phyloP scores from a whole-genome alignment of 108 stramenopile genomes.

The Cyclotella baltica region DNA sequence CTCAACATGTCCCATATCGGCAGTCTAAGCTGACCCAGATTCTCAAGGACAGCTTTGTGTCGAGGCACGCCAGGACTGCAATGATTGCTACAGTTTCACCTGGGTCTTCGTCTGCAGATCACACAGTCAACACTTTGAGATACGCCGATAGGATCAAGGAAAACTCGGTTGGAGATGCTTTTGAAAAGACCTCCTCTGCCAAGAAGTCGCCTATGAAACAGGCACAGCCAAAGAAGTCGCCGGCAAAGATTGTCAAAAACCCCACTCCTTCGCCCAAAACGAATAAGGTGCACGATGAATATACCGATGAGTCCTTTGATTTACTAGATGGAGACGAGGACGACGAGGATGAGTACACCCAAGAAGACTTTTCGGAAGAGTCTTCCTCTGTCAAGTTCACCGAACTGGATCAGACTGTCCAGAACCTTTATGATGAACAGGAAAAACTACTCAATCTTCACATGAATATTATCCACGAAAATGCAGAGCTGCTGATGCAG shows the following conservation, averaged over 20 bases:
- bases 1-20: constrained; percentile 96
- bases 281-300: constrained; percentile 20
- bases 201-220: not conserved
- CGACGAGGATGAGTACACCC: constrained; percentile 10
- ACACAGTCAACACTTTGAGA: constrained; percentile 97
- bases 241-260: not conserved
- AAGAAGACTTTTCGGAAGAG: constrained; percentile 39
- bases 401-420: constrained; percentile 85
- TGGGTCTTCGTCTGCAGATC: constrained; percentile 92
- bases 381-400: constrained; percentile 50
- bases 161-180: constrained; percentile 62
- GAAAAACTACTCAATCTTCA: constrained; percentile 95
- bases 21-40: constrained; percentile 98
- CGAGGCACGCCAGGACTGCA: constrained; percentile 88
- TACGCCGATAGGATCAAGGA: constrained; percentile 97
- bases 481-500: constrained; percentile 94
- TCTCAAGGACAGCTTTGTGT: constrained; percentile 97
- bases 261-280: not conserved
- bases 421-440: constrained; percentile 92
- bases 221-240: constrained; percentile 14
- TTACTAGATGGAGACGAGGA: not conserved
- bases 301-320: not conserved
- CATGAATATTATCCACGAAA: constrained; percentile 87
- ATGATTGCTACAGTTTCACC: constrained; percentile 99
- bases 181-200: not conserved